Conservation (phyloP, 345 rosid species). For the Moricandia arvensis region DNA sequence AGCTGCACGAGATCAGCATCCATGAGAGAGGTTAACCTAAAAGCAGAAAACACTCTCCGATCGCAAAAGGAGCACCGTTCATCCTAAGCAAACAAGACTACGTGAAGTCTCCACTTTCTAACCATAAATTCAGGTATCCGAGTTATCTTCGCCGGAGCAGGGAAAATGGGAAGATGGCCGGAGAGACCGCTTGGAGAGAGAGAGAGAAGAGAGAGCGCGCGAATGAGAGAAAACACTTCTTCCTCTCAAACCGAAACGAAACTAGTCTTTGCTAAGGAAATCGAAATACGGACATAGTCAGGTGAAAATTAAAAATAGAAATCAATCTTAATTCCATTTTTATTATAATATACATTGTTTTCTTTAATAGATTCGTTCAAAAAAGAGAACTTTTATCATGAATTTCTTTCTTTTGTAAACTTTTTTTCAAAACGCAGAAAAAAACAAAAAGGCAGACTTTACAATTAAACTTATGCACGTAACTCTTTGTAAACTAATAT, state of each 20-base stretch:
- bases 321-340: not conserved
- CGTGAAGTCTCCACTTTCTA: constrained; percentile 39
- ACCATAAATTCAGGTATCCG: constrained; percentile 32
- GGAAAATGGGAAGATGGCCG: not conserved
- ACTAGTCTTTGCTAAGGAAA: constrained; percentile 26
- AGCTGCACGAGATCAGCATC: constrained; percentile 99
- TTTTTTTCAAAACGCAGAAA: not conserved
- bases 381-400: not conserved
- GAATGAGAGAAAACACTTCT: constrained; percentile 9
- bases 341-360: not conserved
- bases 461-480: not conserved
- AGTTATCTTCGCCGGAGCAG: not conserved
- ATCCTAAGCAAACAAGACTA: constrained; percentile 53
- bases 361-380: too few relatives aligned
- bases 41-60: constrained; percentile 69
- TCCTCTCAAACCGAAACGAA: constrained; percentile 21
- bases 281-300: constrained; percentile 21
- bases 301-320: not conserved
- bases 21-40: constrained; percentile 75
- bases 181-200: constrained; percentile 10
- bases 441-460: not conserved
- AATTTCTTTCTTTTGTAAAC: not conserved
- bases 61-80: constrained; percentile 80
- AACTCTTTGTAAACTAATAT: not conserved
- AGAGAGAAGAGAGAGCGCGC: constrained; percentile 22